Evolutionary conservation across 345 rosid genomes (phyloP).

Genomic region (Diplotaxis tenuifolia): DNA sequence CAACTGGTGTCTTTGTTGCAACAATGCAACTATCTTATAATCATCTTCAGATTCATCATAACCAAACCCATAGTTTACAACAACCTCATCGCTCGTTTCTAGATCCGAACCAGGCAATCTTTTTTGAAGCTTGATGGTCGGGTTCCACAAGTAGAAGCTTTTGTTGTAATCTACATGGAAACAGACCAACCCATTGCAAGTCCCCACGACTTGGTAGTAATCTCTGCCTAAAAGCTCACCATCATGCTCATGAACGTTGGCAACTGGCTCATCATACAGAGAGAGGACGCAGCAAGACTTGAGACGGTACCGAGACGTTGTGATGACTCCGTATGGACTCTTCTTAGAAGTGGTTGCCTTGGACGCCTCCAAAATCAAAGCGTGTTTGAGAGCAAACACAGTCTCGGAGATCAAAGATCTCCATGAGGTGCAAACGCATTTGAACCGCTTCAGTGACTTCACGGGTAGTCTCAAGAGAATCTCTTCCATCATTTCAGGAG

Average conservation of each 20-base stretch:
- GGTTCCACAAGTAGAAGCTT: constrained; percentile 42
- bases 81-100: constrained; percentile 6
- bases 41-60: constrained; percentile 34
- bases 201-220: constrained; percentile 39
- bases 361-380: constrained; percentile 14
- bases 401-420: constrained; percentile 27
- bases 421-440: constrained; percentile 39
- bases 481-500: constrained; percentile 34
- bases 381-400: constrained; percentile 32
- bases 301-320: constrained; percentile 34
- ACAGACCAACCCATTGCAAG: constrained; percentile 44
- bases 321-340: constrained; percentile 14
- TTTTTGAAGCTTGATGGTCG: constrained; percentile 24
- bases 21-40: constrained; percentile 33
- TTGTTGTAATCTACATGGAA: constrained; percentile 28
- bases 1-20: constrained; percentile 16
- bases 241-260: constrained; percentile 18
- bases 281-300: constrained; percentile 34
- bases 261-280: constrained; percentile 22
- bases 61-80: constrained; percentile 38
- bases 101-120: constrained; percentile 33
- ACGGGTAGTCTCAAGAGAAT: constrained; percentile 37
- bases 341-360: constrained; percentile 19
- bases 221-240: constrained; percentile 37
- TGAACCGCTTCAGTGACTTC: constrained; percentile 32